phyloP scores from a whole-genome alignment of 306 rosid genomes.

The Prinsepia uniflora region DNA sequence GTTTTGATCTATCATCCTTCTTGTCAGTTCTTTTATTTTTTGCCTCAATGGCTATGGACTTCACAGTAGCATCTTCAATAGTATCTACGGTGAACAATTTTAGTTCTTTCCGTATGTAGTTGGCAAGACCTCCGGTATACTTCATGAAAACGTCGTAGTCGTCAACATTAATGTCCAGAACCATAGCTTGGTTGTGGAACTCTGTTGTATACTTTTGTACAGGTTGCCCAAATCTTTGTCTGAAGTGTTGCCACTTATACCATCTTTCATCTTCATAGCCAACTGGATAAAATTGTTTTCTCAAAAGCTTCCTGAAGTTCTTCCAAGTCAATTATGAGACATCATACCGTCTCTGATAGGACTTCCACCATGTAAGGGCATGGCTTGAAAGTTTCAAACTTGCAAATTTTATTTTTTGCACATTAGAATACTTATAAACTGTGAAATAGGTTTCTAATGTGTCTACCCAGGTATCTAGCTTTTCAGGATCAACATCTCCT shows the following conservation, averaged over 20 bases:
- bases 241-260: background rate
- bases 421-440: background rate
- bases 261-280: background rate
- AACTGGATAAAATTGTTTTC: background rate
- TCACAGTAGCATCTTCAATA: background rate
- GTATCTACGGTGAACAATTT: background rate
- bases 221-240: too few relatives aligned
- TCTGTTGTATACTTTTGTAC: too few relatives aligned
- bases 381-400: too few relatives aligned
- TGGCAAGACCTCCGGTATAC: background rate
- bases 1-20: background rate
- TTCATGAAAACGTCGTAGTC: background rate
- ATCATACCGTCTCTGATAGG: background rate
- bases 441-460: constrained; percentile 4
- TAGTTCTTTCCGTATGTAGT: background rate
- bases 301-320: background rate
- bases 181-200: too few relatives aligned
- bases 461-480: background rate
- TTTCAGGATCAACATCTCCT: background rate
- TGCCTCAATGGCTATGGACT: background rate
- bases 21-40: background rate
- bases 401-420: background rate
- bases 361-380: too few relatives aligned
- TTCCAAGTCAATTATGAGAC: background rate
- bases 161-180: too few relatives aligned